Percentiles rank a stretch among this genome's conserved stretches.
These are phyloP conservation scores for Primulina tabacum DNA, from an alignment of 257 asterid species.

Conservation along the genomic window DNA sequence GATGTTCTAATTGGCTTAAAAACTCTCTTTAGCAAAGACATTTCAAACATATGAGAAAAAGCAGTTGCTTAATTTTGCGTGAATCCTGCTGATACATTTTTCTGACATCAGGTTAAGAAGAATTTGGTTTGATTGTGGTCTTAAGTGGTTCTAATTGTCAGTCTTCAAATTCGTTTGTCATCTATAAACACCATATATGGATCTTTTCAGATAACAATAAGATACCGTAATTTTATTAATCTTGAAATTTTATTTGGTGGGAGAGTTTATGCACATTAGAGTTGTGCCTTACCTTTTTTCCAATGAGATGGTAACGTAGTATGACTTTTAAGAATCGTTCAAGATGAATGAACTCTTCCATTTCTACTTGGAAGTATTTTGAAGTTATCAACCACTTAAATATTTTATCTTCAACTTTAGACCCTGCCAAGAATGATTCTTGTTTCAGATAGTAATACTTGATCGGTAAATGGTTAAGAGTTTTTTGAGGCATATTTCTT, in stretches of 20 bases:
- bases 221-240: conserved; percentile 1
- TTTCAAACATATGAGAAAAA: conserved; percentile 15
- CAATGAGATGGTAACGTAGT: background rate
- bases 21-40: conserved; percentile 10
- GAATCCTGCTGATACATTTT: conserved; percentile 1
- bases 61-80: conserved; percentile 7
- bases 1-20: background rate
- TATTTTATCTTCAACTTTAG: background rate
- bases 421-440: background rate
- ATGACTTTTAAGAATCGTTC: background rate
- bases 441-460: background rate
- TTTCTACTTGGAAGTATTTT: background rate
- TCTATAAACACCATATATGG: background rate
- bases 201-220: background rate
- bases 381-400: background rate
- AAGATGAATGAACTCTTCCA: background rate
- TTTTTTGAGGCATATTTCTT: background rate
- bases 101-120: background rate
- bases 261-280: background rate
- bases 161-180: conserved; percentile 4
- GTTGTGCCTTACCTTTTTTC: background rate
- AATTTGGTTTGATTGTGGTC: conserved; percentile 9
- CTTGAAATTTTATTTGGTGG: conserved; percentile 1
- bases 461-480: background rate
- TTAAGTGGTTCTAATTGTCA: conserved; percentile 13